phyloP scores from a whole-genome alignment of 2,329 filamentous ascomycete genomes.

The Didymellaceae sp. region DNA sequence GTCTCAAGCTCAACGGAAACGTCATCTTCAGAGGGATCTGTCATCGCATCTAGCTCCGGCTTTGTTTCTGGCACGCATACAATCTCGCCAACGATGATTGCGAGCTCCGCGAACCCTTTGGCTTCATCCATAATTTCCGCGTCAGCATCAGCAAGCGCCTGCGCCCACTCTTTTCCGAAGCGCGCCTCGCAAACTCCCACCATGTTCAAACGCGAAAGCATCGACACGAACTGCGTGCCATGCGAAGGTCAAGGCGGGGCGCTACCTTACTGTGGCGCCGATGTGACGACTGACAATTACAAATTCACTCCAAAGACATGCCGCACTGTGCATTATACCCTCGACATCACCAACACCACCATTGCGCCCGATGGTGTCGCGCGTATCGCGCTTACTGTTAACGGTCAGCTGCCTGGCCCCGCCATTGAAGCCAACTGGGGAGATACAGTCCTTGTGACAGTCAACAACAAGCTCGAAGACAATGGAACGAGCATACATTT shows the following conservation, averaged over 20 bases:
- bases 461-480: slow-evolving; percentile 43
- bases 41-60: not conserved
- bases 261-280: slow-evolving; percentile 42
- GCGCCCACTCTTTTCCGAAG: slow-evolving; percentile 10
- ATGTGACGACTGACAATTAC: slow-evolving; percentile 47
- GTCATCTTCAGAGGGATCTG: not conserved
- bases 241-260: slow-evolving; percentile 43
- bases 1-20: not conserved
- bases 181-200: not conserved
- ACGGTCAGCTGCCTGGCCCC: slow-evolving; percentile 77
- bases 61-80: not conserved
- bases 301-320: slow-evolving; percentile 48
- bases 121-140: slow-evolving; percentile 16
- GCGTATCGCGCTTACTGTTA: slow-evolving; percentile 77
- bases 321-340: slow-evolving; percentile 45
- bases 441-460: slow-evolving; percentile 43
- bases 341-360: slow-evolving; percentile 4
- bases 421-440: slow-evolving; percentile 67
- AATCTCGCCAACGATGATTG: slow-evolving; percentile 12
- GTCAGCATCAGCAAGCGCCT: slow-evolving; percentile 18
- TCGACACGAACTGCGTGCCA: slow-evolving; percentile 24
- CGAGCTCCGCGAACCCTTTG: slow-evolving; percentile 13
- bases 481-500: slow-evolving; percentile 59
- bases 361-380: slow-evolving; percentile 70
- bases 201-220: slow-evolving; percentile 12